These are phyloP conservation scores for Fusarium phyllophilum DNA, from an alignment of 2,329 filamentous ascomycete species.

Conservation along the genomic window DNA sequence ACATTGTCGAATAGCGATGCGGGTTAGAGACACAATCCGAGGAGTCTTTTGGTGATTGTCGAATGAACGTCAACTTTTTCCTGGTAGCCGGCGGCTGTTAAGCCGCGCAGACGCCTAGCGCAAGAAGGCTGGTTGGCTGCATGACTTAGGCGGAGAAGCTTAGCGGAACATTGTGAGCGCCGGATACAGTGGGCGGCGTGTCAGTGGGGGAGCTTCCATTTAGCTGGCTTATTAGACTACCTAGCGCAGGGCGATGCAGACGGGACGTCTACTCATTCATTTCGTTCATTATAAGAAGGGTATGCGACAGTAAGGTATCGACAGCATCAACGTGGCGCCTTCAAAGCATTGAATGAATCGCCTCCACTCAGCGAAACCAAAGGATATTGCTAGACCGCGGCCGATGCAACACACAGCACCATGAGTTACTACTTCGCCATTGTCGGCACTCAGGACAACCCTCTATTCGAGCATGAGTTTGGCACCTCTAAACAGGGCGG, in stretches of 20 bases:
- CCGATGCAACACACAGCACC: constrained; percentile 48
- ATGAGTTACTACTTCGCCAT: constrained; percentile 99
- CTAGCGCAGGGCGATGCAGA: not conserved
- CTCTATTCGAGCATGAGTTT: constrained; percentile 96
- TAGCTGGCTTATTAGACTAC: not conserved
- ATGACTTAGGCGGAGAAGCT: constrained; percentile 10
- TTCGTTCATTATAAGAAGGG: not conserved
- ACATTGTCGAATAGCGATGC: constrained; percentile 67
- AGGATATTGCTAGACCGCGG: not conserved
- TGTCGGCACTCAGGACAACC: constrained; percentile 93
- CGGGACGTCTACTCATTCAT: constrained; percentile 3
- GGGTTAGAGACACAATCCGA: constrained; percentile 11
- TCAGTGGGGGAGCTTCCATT: constrained; percentile 1
- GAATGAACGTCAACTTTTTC: constrained; percentile 42
- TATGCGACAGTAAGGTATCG: not conserved
- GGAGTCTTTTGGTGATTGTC: constrained; percentile 28
- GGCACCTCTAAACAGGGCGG: constrained; percentile 96
- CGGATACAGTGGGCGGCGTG: constrained; percentile 10
- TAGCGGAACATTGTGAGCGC: constrained; percentile 45
- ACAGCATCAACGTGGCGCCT: constrained; percentile 5
- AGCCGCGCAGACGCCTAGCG: constrained; percentile 20
- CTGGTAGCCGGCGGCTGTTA: constrained; percentile 21
- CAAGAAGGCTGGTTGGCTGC: constrained; percentile 21
- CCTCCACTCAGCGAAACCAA: not conserved
- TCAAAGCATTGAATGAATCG: not conserved